phyloP scores from a whole-genome alignment of 495 filamentous ascomycete species.

The Podospora appendiculata region DNA sequence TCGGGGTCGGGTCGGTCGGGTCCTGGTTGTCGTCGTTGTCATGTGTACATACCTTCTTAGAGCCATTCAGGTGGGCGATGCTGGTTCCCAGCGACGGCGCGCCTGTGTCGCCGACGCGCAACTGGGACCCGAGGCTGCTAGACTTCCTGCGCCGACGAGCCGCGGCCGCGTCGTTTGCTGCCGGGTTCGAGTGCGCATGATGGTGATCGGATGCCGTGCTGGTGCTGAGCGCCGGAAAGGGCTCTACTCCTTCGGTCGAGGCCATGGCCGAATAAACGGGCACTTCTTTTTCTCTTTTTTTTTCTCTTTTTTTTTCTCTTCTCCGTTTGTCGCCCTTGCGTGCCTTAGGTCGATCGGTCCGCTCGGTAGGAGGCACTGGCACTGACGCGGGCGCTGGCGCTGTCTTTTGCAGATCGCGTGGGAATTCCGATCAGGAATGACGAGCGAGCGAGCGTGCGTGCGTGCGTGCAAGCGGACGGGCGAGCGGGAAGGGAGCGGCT shows the following conservation, averaged over 20 bases:
- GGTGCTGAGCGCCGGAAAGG: slow-evolving; percentile 38
- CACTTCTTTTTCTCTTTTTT: too few relatives aligned
- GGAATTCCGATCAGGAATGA: too few relatives aligned
- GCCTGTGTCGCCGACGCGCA: slow-evolving; percentile 28
- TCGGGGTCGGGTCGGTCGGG: background rate
- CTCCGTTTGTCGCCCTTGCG: too few relatives aligned
- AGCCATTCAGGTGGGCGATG: slow-evolving; percentile 23
- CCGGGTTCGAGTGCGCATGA: slow-evolving; percentile 13
- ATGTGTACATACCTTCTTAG: too few relatives aligned
- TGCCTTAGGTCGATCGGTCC: too few relatives aligned
- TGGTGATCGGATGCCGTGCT: slow-evolving; percentile 34
- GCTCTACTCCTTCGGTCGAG: slow-evolving; percentile 16
- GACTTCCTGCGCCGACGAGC: slow-evolving; percentile 41
- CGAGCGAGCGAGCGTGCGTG: too few relatives aligned
- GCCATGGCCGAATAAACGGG: background rate
- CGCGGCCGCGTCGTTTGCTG: slow-evolving; percentile 7
- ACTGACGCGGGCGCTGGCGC: too few relatives aligned
- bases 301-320: too few relatives aligned
- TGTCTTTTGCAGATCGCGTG: too few relatives aligned
- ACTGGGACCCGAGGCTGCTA: slow-evolving; percentile 10
- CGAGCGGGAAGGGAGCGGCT: too few relatives aligned
- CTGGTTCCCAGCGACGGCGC: slow-evolving; percentile 37
- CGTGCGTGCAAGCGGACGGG: too few relatives aligned
- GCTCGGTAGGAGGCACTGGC: too few relatives aligned
- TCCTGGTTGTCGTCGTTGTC: background rate